These are phyloP conservation scores for Boletus mariae DNA, from an alignment of 1,284 basidiomycete species.

Conservation along the genomic window DNA sequence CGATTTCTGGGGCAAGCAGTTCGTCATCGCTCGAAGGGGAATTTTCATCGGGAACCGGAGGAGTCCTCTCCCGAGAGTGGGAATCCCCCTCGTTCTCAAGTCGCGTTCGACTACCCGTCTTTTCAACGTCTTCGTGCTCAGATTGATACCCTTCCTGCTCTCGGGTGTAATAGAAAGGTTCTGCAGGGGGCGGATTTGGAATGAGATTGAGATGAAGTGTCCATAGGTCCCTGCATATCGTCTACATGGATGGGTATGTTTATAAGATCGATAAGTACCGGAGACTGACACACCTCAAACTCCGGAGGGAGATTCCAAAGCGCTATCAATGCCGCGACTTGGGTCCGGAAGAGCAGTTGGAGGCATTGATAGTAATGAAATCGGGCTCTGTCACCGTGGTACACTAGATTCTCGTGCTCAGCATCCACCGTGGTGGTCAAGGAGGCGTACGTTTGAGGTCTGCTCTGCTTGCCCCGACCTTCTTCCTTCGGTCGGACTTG, in stretches of 20 bases:
- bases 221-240: constrained; percentile 81
- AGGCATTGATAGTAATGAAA: constrained; percentile 80
- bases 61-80: constrained; percentile 1
- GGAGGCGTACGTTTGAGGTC: constrained; percentile 52
- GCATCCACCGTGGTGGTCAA: not conserved
- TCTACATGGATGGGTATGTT: constrained; percentile 39
- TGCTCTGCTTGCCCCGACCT: constrained; percentile 45
- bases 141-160: constrained; percentile 29
- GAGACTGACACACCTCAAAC: constrained; percentile 61
- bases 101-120: not conserved
- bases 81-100: constrained; percentile 15
- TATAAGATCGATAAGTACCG: not conserved
- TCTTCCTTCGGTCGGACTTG: constrained; percentile 51
- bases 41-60: constrained; percentile 2
- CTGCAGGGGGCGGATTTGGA: constrained; percentile 55
- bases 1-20: constrained; percentile 45
- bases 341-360: constrained; percentile 75
- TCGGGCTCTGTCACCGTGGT: constrained; percentile 72
- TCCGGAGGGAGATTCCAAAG: constrained; percentile 74
- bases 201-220: constrained; percentile 67
- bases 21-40: constrained; percentile 28
- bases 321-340: constrained; percentile 58
- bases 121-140: constrained; percentile 17
- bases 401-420: constrained; percentile 48
- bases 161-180: constrained; percentile 49